A percentile compares a stretch with the other conserved stretches of the same genome.
These are phyloP conservation scores for Beauveria pseudobassiana DNA, from an alignment of 2,329 filamentous ascomycete species.

Conservation along the genomic window DNA sequence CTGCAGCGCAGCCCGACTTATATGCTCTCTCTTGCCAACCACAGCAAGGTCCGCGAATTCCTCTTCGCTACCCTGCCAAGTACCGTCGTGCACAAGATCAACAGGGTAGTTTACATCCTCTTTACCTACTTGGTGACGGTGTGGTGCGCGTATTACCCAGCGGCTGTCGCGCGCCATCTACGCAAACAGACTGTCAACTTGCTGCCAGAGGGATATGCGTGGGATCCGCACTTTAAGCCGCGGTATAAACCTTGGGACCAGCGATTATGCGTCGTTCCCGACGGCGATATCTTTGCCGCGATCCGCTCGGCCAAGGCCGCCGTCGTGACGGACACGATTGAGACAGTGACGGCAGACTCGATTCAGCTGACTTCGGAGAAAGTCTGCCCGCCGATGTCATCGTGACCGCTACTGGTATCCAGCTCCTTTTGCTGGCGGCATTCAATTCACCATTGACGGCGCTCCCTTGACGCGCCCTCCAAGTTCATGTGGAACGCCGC, in stretches of 20 bases:
- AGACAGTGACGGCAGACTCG: constrained; percentile 39
- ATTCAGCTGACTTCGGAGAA: constrained; percentile 40
- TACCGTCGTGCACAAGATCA: constrained; percentile 36
- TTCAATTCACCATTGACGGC: constrained; percentile 48
- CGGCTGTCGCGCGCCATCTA: constrained; percentile 17
- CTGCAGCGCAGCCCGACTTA: constrained; percentile 73
- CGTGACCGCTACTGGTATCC: constrained; percentile 60
- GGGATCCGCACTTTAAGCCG: constrained; percentile 58
- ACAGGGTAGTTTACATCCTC: constrained; percentile 27
- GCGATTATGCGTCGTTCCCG: constrained; percentile 59
- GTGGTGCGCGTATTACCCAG: constrained; percentile 37
- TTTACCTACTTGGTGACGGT: not conserved
- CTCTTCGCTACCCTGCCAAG: constrained; percentile 39
- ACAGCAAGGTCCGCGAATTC: constrained; percentile 27
- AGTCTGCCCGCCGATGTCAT: constrained; percentile 57
- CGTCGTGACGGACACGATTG: constrained; percentile 46
- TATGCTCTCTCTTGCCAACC: constrained; percentile 47
- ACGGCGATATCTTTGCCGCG: constrained; percentile 49
- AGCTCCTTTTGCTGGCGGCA: constrained; percentile 51
- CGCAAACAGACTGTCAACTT: constrained; percentile 37
- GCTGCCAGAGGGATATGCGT: constrained; percentile 46
- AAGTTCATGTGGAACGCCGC: constrained; percentile 55
- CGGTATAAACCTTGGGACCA: constrained; percentile 65
- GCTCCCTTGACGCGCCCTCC: constrained; percentile 31
- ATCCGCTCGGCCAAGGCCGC: constrained; percentile 29